Base-by-base conservation (phyloP, 148 eudicot genomes). In the Agrostemma githago region DNA sequence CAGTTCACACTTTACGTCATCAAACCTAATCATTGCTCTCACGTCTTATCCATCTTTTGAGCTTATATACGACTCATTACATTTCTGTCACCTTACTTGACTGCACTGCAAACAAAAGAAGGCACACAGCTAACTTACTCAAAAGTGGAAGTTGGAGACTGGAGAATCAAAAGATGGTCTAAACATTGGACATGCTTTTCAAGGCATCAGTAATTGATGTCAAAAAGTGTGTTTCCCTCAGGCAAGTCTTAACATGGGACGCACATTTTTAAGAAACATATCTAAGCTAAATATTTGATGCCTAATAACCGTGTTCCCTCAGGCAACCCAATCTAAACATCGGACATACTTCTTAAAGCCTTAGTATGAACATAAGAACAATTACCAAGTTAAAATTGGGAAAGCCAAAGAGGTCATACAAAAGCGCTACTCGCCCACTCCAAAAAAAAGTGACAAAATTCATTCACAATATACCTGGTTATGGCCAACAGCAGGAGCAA, bases 401-500 rank as follows among this genome's bases (percentile, higher is more conserved):
- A 11, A 10, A 44, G 20, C 34, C 71, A 46, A 14, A 17, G 37
- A 42, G 8, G 37, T 19, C 5, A 12, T 11, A 41, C 26, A 51
- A 70, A 53, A 14, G 16, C 43, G 20, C 20, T 53, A 53, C 34
- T 26, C 34, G 34, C 34, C 34, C 34, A 53, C 9, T 6, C 70
- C 2, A 41, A 51, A 26, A 62, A 14, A 11, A 10, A n/a, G 2
- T 9, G 42, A 3, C 5, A 20, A 21, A 53, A 15, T 0, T 26
- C 43, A 0, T 26, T 3, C 11, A 69, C 21, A 14, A 48, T 40
- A 7, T 77, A 89, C 98, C 95, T 93, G 79, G 82, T 91, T 93
- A 81, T 93, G 98, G 74, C 97, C 97, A 74, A 84, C 81, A 62
- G 98, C 98, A 75, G 98, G 78, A 80, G 98, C 94, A 42, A 91